Conservation (phyloP, 805 yeast genomes). For the Metschnikowia cubensis region DNA sequence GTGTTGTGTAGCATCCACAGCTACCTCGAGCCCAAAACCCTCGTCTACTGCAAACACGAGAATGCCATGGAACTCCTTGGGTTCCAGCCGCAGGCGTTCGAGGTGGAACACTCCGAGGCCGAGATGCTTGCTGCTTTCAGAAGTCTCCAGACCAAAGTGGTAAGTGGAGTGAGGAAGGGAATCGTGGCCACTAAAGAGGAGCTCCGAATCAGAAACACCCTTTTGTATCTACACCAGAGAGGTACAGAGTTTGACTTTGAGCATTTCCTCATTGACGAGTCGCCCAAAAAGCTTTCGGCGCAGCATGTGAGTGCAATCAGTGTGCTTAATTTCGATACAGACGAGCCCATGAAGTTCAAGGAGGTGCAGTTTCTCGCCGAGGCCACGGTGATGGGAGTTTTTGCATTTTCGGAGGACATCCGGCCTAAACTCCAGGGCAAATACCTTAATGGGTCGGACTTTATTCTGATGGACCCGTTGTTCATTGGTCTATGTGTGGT, state of each 20-base stretch:
- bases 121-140: slow-evolving; percentile 13
- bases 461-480: slow-evolving; percentile 3
- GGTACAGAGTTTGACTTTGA: slow-evolving; percentile 9
- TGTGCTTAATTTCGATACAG: slow-evolving; percentile 9
- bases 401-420: slow-evolving; percentile 1
- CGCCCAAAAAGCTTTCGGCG: slow-evolving; percentile 10
- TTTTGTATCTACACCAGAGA: slow-evolving; percentile 51
- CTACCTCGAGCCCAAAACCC: slow-evolving; percentile 48
- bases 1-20: slow-evolving; percentile 49
- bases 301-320: slow-evolving; percentile 11
- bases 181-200: slow-evolving; percentile 48
- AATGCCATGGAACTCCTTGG: slow-evolving; percentile 18
- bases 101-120: slow-evolving; percentile 19
- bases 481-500: slow-evolving; percentile 57
- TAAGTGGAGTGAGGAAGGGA: slow-evolving; percentile 16
- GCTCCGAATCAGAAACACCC: slow-evolving; percentile 46
- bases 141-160: neutral
- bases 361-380: slow-evolving; percentile 8
- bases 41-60: slow-evolving; percentile 44
- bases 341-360: neutral
- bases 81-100: slow-evolving; percentile 25
- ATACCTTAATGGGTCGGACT: slow-evolving; percentile 3
- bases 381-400: slow-evolving; percentile 16
- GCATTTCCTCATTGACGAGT: slow-evolving; percentile 7
- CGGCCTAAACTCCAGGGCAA: neutral